Conservation (phyloP, 331 rosid genomes). For the Quercus tomentella region DNA sequence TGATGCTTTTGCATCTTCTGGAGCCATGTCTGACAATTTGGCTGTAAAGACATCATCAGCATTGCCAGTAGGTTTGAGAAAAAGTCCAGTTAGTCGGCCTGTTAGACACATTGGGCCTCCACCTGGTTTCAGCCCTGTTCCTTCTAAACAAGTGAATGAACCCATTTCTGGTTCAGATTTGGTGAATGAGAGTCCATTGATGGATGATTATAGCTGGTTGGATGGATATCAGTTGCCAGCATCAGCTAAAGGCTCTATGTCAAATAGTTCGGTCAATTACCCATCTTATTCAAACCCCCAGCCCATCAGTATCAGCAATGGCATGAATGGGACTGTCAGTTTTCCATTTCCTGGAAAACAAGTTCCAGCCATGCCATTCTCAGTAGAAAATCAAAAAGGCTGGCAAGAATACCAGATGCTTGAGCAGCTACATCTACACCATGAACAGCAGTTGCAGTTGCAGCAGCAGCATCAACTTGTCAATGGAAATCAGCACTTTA, state of each 20-base stretch:
- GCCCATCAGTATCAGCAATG: slow-evolving; percentile 40
- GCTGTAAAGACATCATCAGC: slow-evolving; percentile 31
- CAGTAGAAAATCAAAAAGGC: slow-evolving; percentile 55
- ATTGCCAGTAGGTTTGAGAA: slow-evolving; percentile 41
- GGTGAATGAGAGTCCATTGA: slow-evolving; percentile 46
- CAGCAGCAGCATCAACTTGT: slow-evolving; percentile 44
- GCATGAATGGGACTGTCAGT: slow-evolving; percentile 46
- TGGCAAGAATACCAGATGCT: slow-evolving; percentile 64
- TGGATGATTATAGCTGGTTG: slow-evolving; percentile 98
- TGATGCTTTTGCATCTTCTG: slow-evolving; percentile 41
- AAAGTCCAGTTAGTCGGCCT: slow-evolving; percentile 76
- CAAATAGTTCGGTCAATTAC: slow-evolving; percentile 34
- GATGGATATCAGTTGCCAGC: slow-evolving; percentile 93
- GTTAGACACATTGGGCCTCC: slow-evolving; percentile 93
- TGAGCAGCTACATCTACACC: slow-evolving; percentile 55
- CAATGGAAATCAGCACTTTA: slow-evolving; percentile 58
- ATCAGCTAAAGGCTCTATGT: slow-evolving; percentile 41
- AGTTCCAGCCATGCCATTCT: slow-evolving; percentile 48
- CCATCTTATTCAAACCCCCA: slow-evolving; percentile 39
- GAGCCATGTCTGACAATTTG: slow-evolving; percentile 30
- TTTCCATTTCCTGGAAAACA: slow-evolving; percentile 94
- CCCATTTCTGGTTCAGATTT: slow-evolving; percentile 37
- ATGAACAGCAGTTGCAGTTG: slow-evolving; percentile 67
- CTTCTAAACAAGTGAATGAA: slow-evolving; percentile 54
- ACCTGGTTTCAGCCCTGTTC: slow-evolving; percentile 78